Evolutionary conservation across 768 basidiomycete genomes (phyloP).

Genomic region (Lentinula raphanica): DNA sequence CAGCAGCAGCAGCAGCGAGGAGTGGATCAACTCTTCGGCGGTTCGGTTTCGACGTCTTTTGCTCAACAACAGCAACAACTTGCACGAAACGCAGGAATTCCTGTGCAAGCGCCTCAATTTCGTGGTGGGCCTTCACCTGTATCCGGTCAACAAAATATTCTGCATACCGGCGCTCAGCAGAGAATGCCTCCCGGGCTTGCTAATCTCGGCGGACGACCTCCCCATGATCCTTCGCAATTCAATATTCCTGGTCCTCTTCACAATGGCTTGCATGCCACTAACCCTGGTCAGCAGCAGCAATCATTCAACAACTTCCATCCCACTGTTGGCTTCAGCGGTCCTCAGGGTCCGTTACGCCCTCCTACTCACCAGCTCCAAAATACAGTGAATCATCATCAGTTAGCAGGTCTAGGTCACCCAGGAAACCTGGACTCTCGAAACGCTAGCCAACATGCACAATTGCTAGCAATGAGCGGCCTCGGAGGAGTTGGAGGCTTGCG

Average conservation of each 20-base stretch:
- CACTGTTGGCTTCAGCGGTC: slow-evolving; percentile 38
- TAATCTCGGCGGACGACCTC: slow-evolving; percentile 76
- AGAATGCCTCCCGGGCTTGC: slow-evolving; percentile 77
- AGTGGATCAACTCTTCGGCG: slow-evolving; percentile 53
- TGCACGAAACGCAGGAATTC: slow-evolving; percentile 47
- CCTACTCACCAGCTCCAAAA: slow-evolving; percentile 48
- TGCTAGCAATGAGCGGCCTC: slow-evolving; percentile 43
- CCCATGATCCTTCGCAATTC: slow-evolving; percentile 72
- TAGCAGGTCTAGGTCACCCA: slow-evolving; percentile 50
- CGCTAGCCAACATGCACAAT: slow-evolving; percentile 40
- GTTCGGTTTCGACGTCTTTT: slow-evolving; percentile 39
- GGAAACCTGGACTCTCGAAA: slow-evolving; percentile 50
- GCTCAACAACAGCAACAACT: slow-evolving; percentile 45
- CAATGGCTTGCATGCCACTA: slow-evolving; percentile 40
- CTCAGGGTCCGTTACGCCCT: slow-evolving; percentile 43
- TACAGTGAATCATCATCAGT: slow-evolving; percentile 38
- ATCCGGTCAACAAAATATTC: slow-evolving; percentile 37
- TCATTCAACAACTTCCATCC: slow-evolving; percentile 49
- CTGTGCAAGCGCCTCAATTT: slow-evolving; percentile 57
- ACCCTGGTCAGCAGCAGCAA: slow-evolving; percentile 32
- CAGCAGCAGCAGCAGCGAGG: slow-evolving; percentile 45
- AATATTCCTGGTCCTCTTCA: slow-evolving; percentile 46
- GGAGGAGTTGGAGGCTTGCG: slow-evolving; percentile 42
- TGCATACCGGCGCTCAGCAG: slow-evolving; percentile 44
- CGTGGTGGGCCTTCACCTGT: slow-evolving; percentile 70